Evolutionary conservation across 306 rosid species (phyloP).

Genomic region (Prunus mume): DNA sequence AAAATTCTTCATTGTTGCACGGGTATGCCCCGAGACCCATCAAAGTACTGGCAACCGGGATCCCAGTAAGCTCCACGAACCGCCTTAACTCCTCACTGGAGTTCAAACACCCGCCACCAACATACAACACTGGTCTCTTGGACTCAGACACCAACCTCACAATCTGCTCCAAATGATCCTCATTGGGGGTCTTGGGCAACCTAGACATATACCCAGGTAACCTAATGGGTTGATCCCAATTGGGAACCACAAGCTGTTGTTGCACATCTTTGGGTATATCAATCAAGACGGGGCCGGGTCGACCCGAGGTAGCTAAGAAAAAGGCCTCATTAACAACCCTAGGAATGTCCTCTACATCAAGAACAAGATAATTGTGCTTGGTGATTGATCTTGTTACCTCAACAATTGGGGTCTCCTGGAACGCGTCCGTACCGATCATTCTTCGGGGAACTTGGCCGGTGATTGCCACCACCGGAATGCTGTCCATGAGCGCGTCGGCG

Average conservation of each 20-base stretch:
- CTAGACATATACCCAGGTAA: constrained; percentile 61
- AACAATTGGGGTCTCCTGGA: constrained; percentile 88
- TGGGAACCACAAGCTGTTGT: constrained; percentile 77
- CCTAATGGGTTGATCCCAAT: constrained; percentile 51
- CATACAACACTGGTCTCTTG: constrained; percentile 72
- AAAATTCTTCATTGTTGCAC: constrained; percentile 28
- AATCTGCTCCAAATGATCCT: constrained; percentile 51
- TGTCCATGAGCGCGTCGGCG: constrained; percentile 74
- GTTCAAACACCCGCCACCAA: constrained; percentile 85
- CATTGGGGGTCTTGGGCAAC: constrained; percentile 51
- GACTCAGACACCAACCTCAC: constrained; percentile 55
- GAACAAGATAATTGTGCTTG: constrained; percentile 85
- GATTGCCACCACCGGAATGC: constrained; percentile 71
- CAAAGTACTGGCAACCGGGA: constrained; percentile 80
- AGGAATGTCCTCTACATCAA: constrained; percentile 88
- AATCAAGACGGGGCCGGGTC: constrained; percentile 82
- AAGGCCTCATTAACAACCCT: constrained; percentile 69
- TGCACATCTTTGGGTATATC: constrained; percentile 87
- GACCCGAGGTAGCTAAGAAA: constrained; percentile 66
- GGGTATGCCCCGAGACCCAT: constrained; percentile 88
- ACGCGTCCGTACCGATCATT: constrained; percentile 94
- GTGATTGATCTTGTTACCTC: constrained; percentile 90
- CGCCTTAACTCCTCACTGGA: constrained; percentile 62
- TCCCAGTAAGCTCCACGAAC: constrained; percentile 65
- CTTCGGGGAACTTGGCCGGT: constrained; percentile 88